Base-by-base conservation (phyloP, 805 yeast species). In the Myxozyma melibiosi region DNA sequence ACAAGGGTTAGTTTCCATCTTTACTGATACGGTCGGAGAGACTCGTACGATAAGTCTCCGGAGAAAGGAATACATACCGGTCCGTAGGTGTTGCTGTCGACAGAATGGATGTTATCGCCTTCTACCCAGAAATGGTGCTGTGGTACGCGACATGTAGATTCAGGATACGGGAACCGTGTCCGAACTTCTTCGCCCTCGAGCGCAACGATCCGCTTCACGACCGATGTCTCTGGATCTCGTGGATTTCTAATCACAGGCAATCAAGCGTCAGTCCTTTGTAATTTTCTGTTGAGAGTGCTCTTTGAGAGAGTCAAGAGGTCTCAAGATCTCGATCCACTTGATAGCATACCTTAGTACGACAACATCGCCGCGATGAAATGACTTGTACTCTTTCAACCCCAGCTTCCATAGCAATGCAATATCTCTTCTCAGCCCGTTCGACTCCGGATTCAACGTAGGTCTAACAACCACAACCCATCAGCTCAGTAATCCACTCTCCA, bases 51-150 rank as follows among this genome's bases (percentile, higher is more conserved):
- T n/a, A n/a, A n/a, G n/a, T n/a, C n/a, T n/a, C n/a, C n/a, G 18
- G 8, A 40, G 41, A 50, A 33, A 34, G 14, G 27, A 25, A 7
- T 14, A 53, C 58, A 13, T 0, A 92, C 80, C 0, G 97, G 96
- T 0, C 98, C 98, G 74, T 88, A 92, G 7, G 79, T 80, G 70
- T 90, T 91, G 50, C 92, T 84, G 72, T 92, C 98, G 1, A 90
- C 75, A 0, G 96, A 85, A 44, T 77, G 77, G 14, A 81, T 71
- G 68, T 89, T 90, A 70, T 92, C 98, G 5, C 98, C 98, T 70
- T 92, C 97, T 0, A 90, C 90, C 97, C 97, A 92, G 5, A 89
- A 65, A 68, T 92, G 97, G 66, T 84, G 85, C 53, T 86, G 73
- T 1, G 97, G 97, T 1, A 92, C 74, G 33, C 73, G 71, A 4